Percentiles rank a stretch among this genome's conserved stretches.
Conservation (phyloP, 768 basidiomycete genomes). For the Peribolospora baueri region DNA sequence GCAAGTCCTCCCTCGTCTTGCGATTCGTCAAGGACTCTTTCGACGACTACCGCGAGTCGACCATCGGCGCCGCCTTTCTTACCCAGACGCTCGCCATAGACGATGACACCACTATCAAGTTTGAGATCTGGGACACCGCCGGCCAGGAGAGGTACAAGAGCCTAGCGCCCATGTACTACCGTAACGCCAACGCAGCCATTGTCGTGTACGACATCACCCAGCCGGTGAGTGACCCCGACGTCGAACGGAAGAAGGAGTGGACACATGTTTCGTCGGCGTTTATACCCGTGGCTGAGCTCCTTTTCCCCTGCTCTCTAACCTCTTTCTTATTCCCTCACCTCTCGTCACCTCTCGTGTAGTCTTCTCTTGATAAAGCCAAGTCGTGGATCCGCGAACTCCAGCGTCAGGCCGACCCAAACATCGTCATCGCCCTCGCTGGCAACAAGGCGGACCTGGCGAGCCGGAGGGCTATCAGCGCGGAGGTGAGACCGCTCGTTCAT, state of each 20-base stretch:
- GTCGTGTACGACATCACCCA: constrained; percentile 89
- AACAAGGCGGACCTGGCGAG: constrained; percentile 78
- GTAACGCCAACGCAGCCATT: constrained; percentile 78
- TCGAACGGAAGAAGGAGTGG: too few species aligned
- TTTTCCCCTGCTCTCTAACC: neutral
- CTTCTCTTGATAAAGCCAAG: constrained; percentile 82
- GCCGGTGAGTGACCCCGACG: constrained; percentile 17
- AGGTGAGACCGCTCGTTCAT: neutral
- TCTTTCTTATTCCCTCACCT: neutral
- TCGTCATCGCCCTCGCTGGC: constrained; percentile 84
- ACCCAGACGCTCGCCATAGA: constrained; percentile 90
- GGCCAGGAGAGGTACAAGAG: constrained; percentile 82
- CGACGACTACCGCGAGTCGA: constrained; percentile 84
- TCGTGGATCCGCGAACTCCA: constrained; percentile 92
- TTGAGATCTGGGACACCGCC: constrained; percentile 75
- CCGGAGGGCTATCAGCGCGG: constrained; percentile 57
- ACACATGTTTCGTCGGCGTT: too few species aligned
- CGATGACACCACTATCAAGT: constrained; percentile 77
- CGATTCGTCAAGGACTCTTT: constrained; percentile 93
- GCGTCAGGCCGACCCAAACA: constrained; percentile 88
- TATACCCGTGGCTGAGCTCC: too few species aligned
- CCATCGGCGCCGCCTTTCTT: constrained; percentile 65
- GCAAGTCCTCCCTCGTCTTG: constrained; percentile 71
- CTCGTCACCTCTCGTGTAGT: constrained; percentile 13
- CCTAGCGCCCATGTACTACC: constrained; percentile 82